A percentile compares a stretch with the other conserved stretches of the same genome.
Conservation (phyloP, 2,329 filamentous ascomycete genomes). For the Penicillium nordicum region DNA sequence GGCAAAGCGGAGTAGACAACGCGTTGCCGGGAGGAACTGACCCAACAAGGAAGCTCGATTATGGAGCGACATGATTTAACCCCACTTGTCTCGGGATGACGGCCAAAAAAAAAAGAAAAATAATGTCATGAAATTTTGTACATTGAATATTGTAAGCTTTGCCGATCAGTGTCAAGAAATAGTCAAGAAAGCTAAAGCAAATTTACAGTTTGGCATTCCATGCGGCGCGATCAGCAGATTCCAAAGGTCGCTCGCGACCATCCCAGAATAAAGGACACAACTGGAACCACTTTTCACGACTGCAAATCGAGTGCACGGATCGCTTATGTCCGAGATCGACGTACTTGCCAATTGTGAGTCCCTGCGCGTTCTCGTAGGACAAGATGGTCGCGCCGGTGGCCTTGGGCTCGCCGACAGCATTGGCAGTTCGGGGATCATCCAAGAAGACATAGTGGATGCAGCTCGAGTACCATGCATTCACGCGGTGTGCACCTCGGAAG, state of each 20-base stretch:
- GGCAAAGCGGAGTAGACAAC: not conserved
- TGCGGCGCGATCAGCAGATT: constrained; percentile 45
- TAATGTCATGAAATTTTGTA: constrained; percentile 1
- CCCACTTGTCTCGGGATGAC: not conserved
- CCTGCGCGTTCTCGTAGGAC: constrained; percentile 71
- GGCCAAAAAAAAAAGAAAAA: not conserved
- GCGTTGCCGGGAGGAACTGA: not conserved
- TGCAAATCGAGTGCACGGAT: constrained; percentile 39
- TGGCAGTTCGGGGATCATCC: constrained; percentile 55
- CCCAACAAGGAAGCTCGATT: not conserved
- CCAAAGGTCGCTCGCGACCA: constrained; percentile 43
- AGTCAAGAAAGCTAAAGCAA: not conserved
- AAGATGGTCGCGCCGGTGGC: constrained; percentile 67
- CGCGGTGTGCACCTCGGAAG: constrained; percentile 55
- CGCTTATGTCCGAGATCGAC: constrained; percentile 71
- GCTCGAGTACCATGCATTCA: constrained; percentile 57
- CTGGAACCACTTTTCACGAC: constrained; percentile 31
- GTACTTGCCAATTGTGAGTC: constrained; percentile 68
- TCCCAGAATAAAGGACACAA: constrained; percentile 51
- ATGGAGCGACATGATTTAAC: not conserved
- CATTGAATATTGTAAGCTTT: not conserved
- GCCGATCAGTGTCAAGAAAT: not conserved
- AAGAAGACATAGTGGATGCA: constrained; percentile 60
- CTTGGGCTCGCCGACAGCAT: constrained; percentile 64
- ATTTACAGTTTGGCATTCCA: constrained; percentile 48